Percentiles rank a stretch among this genome's conserved stretches.
Conservation (phyloP, 495 filamentous ascomycete genomes). For the Lasiosphaeria miniovina region DNA sequence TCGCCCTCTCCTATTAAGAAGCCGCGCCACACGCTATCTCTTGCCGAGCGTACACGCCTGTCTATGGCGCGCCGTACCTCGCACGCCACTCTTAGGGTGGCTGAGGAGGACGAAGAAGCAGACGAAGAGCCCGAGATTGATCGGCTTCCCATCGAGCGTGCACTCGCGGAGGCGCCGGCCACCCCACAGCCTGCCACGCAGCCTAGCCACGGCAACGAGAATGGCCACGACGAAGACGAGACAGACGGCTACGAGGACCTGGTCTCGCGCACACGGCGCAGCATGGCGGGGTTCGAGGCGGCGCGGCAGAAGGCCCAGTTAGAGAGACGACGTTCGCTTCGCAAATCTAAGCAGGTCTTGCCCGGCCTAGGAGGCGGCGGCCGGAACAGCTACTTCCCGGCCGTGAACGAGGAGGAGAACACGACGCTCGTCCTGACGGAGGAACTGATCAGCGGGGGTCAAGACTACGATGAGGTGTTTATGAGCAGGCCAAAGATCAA, state of each 20-base stretch:
- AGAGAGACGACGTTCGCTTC: slow-evolving; percentile 52
- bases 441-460: slow-evolving; percentile 43
- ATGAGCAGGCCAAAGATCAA: slow-evolving; percentile 78
- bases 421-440: slow-evolving; percentile 28
- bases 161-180: slow-evolving; percentile 9
- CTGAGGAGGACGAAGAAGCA: slow-evolving; percentile 26
- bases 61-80: slow-evolving; percentile 46
- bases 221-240: slow-evolving; percentile 18
- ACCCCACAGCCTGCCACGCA: not conserved
- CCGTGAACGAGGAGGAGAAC: slow-evolving; percentile 38
- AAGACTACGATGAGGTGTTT: slow-evolving; percentile 83
- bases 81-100: slow-evolving; percentile 18
- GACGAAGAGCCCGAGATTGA: slow-evolving; percentile 22
- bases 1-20: slow-evolving; percentile 55
- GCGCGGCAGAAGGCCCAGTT: slow-evolving; percentile 53
- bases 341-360: slow-evolving; percentile 37
- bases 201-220: not conserved
- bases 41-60: slow-evolving; percentile 51
- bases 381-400: slow-evolving; percentile 36
- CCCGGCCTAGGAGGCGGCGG: slow-evolving; percentile 17
- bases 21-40: slow-evolving; percentile 49
- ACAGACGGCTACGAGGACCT: slow-evolving; percentile 47
- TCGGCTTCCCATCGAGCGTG: slow-evolving; percentile 22
- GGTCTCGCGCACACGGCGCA: slow-evolving; percentile 73
- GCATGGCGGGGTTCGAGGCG: slow-evolving; percentile 65